Percentiles rank a stretch among this genome's conserved stretches.
These are phyloP conservation scores for Boletellus emodensis DNA, from an alignment of 768 basidiomycete genomes.

Conservation along the genomic window DNA sequence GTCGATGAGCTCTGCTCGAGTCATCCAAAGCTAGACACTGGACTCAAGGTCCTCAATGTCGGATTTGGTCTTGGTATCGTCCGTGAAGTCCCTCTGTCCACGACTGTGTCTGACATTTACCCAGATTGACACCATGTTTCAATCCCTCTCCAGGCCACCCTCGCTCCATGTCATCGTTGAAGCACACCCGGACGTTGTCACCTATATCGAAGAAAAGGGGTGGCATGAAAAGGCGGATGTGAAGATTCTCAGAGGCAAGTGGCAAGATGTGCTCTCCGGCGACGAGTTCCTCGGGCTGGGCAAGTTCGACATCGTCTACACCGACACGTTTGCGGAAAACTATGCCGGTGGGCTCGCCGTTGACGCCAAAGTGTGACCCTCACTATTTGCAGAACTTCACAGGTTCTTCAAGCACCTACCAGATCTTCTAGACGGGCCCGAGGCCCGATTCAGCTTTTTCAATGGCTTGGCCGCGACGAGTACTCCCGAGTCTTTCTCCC, in stretches of 20 bases:
- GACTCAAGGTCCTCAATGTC: constrained; percentile 76
- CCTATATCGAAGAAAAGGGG: constrained; percentile 67
- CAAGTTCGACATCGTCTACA: constrained; percentile 87
- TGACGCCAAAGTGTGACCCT: background rate
- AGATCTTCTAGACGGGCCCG: constrained; percentile 66
- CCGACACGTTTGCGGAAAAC: constrained; percentile 89
- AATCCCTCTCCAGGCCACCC: constrained; percentile 56
- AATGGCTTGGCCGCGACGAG: constrained; percentile 96
- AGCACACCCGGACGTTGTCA: constrained; percentile 89
- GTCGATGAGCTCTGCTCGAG: constrained; percentile 57
- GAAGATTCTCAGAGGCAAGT: constrained; percentile 80
- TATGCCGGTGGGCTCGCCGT: constrained; percentile 51
- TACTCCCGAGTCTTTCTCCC: constrained; percentile 27
- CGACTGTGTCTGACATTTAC: constrained; percentile 3
- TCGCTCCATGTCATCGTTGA: constrained; percentile 86
- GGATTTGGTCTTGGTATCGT: constrained; percentile 96
- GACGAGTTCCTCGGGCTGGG: constrained; percentile 57
- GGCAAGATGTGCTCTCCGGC: constrained; percentile 80
- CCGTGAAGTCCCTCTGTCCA: constrained; percentile 21
- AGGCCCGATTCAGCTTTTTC: constrained; percentile 91
- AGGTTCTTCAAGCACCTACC: constrained; percentile 81
- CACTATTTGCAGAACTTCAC: constrained; percentile 49
- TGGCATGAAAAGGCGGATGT: constrained; percentile 81
- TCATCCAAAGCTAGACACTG: constrained; percentile 42
- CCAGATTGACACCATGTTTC: constrained; percentile 83